These are phyloP conservation scores for Vanderwaltozyma tropicalis DNA, from an alignment of 805 yeast species.

Conservation along the genomic window DNA sequence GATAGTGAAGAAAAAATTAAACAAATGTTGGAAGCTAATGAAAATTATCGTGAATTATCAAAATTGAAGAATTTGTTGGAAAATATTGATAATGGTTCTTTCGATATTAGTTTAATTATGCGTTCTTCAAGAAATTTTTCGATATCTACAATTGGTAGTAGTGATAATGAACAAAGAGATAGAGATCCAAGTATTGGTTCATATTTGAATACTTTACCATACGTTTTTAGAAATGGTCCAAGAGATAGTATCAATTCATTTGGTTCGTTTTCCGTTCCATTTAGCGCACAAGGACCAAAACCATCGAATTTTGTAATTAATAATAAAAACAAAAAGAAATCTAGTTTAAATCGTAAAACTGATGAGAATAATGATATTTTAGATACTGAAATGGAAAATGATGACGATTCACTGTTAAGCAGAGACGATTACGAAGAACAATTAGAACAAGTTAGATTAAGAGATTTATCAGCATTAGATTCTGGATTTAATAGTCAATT, in stretches of 20 bases:
- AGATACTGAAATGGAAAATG: not conserved
- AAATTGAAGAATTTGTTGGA: slow-evolving; percentile 47
- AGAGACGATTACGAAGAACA: slow-evolving; percentile 1
- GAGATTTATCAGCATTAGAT: slow-evolving; percentile 1
- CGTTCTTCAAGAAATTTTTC: slow-evolving; percentile 32
- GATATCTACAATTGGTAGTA: slow-evolving; percentile 16
- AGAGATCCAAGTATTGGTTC: slow-evolving; percentile 1
- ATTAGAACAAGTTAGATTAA: slow-evolving; percentile 6
- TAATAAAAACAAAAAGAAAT: slow-evolving; percentile 12
- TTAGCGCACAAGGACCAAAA: slow-evolving; percentile 2
- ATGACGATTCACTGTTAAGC: not conserved
- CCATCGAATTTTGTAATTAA: slow-evolving; percentile 6
- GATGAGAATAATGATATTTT: not conserved
- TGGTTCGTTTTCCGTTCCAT: slow-evolving; percentile 14
- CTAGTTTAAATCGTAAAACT: slow-evolving; percentile 19
- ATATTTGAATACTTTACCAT: slow-evolving; percentile 4
- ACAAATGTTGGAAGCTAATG: slow-evolving; percentile 18
- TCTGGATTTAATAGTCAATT: not conserved
- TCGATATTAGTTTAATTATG: slow-evolving; percentile 44
- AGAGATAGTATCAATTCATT: slow-evolving; percentile 19
- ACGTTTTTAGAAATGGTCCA: slow-evolving; percentile 19
- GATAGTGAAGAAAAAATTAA: slow-evolving; percentile 18
- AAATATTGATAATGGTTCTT: slow-evolving; percentile 55
- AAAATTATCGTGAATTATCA: slow-evolving; percentile 30
- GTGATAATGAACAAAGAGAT: slow-evolving; percentile 7